Evolutionary conservation across 1,139 yeast species (phyloP).

Genomic region (Suhomyces panamericanus): DNA sequence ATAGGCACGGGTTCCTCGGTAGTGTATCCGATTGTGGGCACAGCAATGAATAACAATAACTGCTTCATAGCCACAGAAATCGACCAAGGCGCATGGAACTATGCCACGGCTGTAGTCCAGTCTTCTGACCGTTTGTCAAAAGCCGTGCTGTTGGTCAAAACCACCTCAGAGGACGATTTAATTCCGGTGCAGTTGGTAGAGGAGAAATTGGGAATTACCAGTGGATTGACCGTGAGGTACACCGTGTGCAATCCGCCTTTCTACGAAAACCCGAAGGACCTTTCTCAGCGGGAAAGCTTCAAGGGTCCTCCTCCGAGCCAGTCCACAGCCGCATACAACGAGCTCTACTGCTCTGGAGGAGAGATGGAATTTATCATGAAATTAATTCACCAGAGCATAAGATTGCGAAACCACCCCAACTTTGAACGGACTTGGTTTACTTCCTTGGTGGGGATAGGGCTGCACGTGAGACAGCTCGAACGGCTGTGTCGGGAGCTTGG

Average conservation of each 20-base stretch:
- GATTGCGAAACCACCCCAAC: slow-evolving; percentile 6
- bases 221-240: slow-evolving; percentile 12
- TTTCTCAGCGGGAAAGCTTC: slow-evolving; percentile 7
- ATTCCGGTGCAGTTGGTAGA: slow-evolving; percentile 7
- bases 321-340: slow-evolving; percentile 16
- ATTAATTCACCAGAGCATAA: slow-evolving; percentile 17
- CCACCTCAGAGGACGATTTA: slow-evolving; percentile 1
- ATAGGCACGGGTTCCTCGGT: slow-evolving; percentile 27
- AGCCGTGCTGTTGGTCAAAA: slow-evolving; percentile 1
- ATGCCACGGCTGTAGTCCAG: not conserved
- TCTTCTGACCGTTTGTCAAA: not conserved
- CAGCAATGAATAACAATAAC: slow-evolving; percentile 6
- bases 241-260: slow-evolving; percentile 28
- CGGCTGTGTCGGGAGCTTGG: slow-evolving; percentile 10
- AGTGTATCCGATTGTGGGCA: slow-evolving; percentile 20
- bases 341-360: slow-evolving; percentile 22
- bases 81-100: slow-evolving; percentile 6
- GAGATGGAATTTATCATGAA: slow-evolving; percentile 19
- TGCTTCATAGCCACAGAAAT: slow-evolving; percentile 21
- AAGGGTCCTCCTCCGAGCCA: slow-evolving; percentile 15
- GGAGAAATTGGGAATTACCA: not conserved
- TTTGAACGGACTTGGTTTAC: slow-evolving; percentile 23
- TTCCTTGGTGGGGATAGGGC: slow-evolving; percentile 21
- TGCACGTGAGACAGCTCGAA: slow-evolving; percentile 13
- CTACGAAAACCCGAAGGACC: slow-evolving; percentile 16